These are phyloP conservation scores for Myochromella boudieri DNA, from an alignment of 768 basidiomycete genomes.

Conservation along the genomic window DNA sequence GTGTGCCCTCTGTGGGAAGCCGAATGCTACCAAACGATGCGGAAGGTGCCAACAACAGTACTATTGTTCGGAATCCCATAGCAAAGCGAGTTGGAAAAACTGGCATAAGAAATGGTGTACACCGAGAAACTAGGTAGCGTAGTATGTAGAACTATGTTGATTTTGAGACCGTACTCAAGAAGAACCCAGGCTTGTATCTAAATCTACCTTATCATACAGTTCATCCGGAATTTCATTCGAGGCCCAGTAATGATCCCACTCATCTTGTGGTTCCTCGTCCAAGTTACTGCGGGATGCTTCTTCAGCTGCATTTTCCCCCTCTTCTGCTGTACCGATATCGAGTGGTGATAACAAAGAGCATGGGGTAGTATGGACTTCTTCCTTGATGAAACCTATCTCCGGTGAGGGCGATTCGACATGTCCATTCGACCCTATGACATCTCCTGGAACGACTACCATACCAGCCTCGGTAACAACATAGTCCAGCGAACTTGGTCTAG, in stretches of 20 bases:
- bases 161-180: too few species aligned
- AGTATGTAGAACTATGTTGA: too few species aligned
- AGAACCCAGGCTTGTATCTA: conserved; percentile 8
- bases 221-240: conserved; percentile 41
- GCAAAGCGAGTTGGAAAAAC: neutral
- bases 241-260: conserved; percentile 51
- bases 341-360: conserved; percentile 14
- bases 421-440: conserved; percentile 5
- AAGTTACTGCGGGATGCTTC: conserved; percentile 21
- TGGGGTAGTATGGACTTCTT: neutral
- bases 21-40: neutral
- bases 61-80: conserved; percentile 1
- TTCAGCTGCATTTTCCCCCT: conserved; percentile 20
- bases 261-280: conserved; percentile 34
- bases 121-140: too few species aligned
- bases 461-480: conserved; percentile 71
- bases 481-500: conserved; percentile 60
- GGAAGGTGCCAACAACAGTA: neutral
- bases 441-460: conserved; percentile 34
- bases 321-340: conserved; percentile 14
- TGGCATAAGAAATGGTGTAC: conserved; percentile 1
- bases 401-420: conserved; percentile 14
- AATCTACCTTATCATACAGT: conserved; percentile 23
- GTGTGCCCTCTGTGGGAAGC: conserved; percentile 2
- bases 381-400: neutral